These are phyloP conservation scores for Saccharomycopsis vini DNA, from an alignment of 805 yeast species.

Conservation along the genomic window DNA sequence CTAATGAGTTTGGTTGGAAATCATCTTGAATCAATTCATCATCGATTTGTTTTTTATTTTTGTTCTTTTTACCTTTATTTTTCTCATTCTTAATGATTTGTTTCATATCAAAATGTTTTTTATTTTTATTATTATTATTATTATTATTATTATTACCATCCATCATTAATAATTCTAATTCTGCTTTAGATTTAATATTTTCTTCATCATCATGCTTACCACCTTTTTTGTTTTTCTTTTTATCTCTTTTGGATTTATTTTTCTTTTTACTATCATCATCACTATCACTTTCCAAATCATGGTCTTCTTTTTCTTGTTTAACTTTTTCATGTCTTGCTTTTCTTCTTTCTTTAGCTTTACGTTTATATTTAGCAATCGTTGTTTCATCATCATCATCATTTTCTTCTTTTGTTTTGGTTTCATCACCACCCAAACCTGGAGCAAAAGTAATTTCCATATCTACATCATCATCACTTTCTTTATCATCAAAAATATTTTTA, in stretches of 20 bases:
- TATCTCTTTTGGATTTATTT: slow-evolving; percentile 22
- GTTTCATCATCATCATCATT: slow-evolving; percentile 48
- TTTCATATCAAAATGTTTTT: slow-evolving; percentile 70
- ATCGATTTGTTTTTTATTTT: slow-evolving; percentile 39
- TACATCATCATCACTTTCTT: slow-evolving; percentile 47
- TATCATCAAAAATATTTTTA: slow-evolving; percentile 29
- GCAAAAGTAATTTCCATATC: slow-evolving; percentile 96
- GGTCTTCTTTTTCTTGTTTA: slow-evolving; percentile 48
- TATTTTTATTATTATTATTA: slow-evolving; percentile 35
- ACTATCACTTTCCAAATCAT: slow-evolving; percentile 26
- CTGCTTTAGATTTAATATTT: slow-evolving; percentile 47
- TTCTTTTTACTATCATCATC: slow-evolving; percentile 29
- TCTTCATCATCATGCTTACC: slow-evolving; percentile 25
- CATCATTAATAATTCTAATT: slow-evolving; percentile 65
- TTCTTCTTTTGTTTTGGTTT: slow-evolving; percentile 25
- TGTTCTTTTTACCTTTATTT: slow-evolving; percentile 41
- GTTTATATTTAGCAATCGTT: slow-evolving; percentile 68
- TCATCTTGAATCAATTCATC: slow-evolving; percentile 43
- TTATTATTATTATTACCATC: slow-evolving; percentile 34
- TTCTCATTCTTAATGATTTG: slow-evolving; percentile 71
- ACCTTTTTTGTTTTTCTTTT: slow-evolving; percentile 21
- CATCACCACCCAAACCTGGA: slow-evolving; percentile 60
- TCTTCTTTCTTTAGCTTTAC: slow-evolving; percentile 90
- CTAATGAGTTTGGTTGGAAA: slow-evolving; percentile 50
- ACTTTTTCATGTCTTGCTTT: slow-evolving; percentile 71